Base-by-base conservation (phyloP, 352 stramenopile species). In the Saprolegnia diclina region DNA sequence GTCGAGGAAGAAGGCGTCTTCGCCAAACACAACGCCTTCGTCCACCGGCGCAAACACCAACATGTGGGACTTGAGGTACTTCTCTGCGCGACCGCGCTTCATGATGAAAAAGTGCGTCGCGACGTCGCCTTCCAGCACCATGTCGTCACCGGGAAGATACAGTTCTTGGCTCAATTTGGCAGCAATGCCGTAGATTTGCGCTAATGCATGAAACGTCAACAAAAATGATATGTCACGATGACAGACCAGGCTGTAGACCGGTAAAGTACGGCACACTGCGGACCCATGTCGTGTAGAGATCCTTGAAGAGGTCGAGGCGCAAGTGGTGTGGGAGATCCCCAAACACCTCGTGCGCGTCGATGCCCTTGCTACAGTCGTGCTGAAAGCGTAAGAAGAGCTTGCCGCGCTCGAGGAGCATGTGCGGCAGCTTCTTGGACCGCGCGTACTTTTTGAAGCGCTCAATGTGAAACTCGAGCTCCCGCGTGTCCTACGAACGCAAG, bases 141-240 rank as follows among this genome's bases (percentile, higher is more conserved):
- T 76, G 18, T 78, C 57, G 26, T 80, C 75, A 3, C 67, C 53
- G 0, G 75, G 75, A 0, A 77, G 32, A 42, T 72, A 80, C 26
- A 80, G 16, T n/a, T 71, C 44, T 1, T 65, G 67, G 5, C 52
- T 57, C 67, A 73, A 73, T 0, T 71, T 62, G 5, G 72, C 69
- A 0, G 71, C 72, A 14, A 80, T 64, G 26, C 72, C 59, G 11
- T 59, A 50, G 21, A 76, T 66, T 50, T 79, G 74, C 6, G 14
- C n/a, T 48, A 72, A 65, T 0, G 19, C 7, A 24, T 22, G 55
- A 35, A 35, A 6, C 7, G 10, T 63, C 18, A 46, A 21, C 55
- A 21, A 24, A 24, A 22, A 10, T n/a, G 42, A 14, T 3, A n/a
- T 48, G 13, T 14, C 42, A 48, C 3, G 29, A 35, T 35, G 29